Evolutionary conservation across 345 rosid species (phyloP).

Genomic region (Firmiana major): DNA sequence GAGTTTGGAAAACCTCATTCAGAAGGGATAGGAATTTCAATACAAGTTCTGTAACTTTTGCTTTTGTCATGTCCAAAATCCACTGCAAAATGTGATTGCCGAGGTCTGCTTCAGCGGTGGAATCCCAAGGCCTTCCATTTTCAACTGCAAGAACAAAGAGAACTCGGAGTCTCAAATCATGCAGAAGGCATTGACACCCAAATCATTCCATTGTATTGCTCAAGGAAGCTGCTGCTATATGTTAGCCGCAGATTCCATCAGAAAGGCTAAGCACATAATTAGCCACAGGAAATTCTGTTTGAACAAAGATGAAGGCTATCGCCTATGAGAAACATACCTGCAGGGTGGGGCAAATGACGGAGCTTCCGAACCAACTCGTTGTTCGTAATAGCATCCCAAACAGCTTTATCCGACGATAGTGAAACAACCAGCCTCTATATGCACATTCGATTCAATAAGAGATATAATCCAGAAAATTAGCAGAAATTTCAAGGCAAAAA

Average conservation of each 20-base stretch:
- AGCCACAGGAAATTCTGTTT: neutral
- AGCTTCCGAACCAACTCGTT: slow-evolving; percentile 40
- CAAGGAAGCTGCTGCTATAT: neutral
- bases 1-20: slow-evolving; percentile 26
- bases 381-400: slow-evolving; percentile 52
- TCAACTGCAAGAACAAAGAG: slow-evolving; percentile 19
- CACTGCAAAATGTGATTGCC: slow-evolving; percentile 17
- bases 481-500: neutral
- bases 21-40: slow-evolving; percentile 30
- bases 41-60: slow-evolving; percentile 30
- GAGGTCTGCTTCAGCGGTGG: slow-evolving; percentile 20
- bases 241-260: neutral
- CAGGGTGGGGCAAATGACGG: slow-evolving; percentile 2
- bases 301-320: neutral
- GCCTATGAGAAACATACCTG: slow-evolving; percentile 27
- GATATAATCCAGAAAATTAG: neutral
- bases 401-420: slow-evolving; percentile 41
- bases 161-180: neutral
- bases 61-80: slow-evolving; percentile 36
- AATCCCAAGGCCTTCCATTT: neutral
- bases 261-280: too few relatives aligned
- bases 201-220: neutral
- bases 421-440: slow-evolving; percentile 45
- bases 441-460: neutral
- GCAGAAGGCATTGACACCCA: neutral